phyloP scores from a whole-genome alignment of 139 green algal species.

The Haematococcus lacustris region DNA sequence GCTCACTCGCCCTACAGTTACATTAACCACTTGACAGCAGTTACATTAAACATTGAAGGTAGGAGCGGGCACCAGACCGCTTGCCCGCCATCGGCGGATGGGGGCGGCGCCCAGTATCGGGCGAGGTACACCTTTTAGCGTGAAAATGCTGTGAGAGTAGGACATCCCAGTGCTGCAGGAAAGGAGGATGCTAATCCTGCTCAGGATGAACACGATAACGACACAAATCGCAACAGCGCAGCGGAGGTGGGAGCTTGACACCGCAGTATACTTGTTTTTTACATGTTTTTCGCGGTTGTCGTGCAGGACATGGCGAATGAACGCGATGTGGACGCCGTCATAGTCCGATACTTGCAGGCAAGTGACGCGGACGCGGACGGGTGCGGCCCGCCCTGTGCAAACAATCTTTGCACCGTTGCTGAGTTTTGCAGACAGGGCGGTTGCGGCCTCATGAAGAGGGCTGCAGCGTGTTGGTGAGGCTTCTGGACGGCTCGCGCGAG shows the following conservation, averaged over 20 bases:
- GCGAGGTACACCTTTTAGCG: neutral
- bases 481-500: neutral
- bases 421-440: neutral
- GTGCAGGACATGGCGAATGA: slow-evolving; percentile 28
- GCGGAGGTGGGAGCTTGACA: too few relatives aligned
- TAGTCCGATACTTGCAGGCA: slow-evolving; percentile 19
- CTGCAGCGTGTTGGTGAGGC: neutral
- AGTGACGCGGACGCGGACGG: neutral
- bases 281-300: neutral
- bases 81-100: neutral
- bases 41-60: neutral
- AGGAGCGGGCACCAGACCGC: neutral
- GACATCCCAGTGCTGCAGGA: neutral
- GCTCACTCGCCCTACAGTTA: too few relatives aligned
- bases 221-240: neutral
- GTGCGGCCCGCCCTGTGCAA: neutral
- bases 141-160: neutral
- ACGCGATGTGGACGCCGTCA: slow-evolving; percentile 25
- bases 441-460: neutral
- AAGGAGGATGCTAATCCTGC: neutral
- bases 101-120: neutral
- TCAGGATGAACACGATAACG: neutral
- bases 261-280: neutral
- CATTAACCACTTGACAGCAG: too few relatives aligned
- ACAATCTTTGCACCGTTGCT: neutral